Evolutionary conservation across 495 filamentous ascomycete genomes (phyloP), one percentile per base, ranked within the genome.

Genomic region (Schizothecium vesticola): DNA sequence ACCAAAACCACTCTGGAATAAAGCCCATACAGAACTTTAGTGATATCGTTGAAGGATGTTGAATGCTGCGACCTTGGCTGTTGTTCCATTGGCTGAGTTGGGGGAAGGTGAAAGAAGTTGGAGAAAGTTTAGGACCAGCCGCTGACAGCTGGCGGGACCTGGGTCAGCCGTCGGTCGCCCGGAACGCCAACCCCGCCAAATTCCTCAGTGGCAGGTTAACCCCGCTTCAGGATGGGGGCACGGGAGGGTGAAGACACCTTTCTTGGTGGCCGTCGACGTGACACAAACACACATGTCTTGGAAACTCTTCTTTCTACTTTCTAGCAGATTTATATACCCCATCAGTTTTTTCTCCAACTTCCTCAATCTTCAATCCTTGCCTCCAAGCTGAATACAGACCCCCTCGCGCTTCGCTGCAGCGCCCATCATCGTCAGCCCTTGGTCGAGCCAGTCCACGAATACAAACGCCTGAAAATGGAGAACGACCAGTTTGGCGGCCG

Each of bases 401-500:
- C 16, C 36, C 33, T 2, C 16, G 19, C 43, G 31, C 31, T 13
- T 11, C 31, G 31, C 31, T 12, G 10, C 31, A 12, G 31, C 31
- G 31, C 3, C 31, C 31, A 1, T 36, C 31, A 7, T 51, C 43
- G 0, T n/a, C 43, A 51, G n/a, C 19, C 16, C 19, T 51, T 6
- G 5, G n/a, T n/a, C 19, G 19, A n/a, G 43, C 19, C 43, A 51
- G 43, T 3, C 19, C 19, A 51, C 43, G 43, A n/a, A 55, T 26
- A 16, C 29, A 19, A 19, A 51, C 29, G 0, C 3, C 33, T 56
- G 19, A 43, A 29, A 21, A 73, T 73, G 71, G 71, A 71, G 1
- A 61, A 80, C 25, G 82, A 84, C 61, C 82, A 84, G 67, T 84
- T 84, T 43, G 80, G 79, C 65, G 82, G 82, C 29, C 73, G 82